Evolutionary conservation across 1,139 yeast genomes (phyloP), one percentile per base, ranked within the genome.

Genomic region (Diutina rugosa): DNA sequence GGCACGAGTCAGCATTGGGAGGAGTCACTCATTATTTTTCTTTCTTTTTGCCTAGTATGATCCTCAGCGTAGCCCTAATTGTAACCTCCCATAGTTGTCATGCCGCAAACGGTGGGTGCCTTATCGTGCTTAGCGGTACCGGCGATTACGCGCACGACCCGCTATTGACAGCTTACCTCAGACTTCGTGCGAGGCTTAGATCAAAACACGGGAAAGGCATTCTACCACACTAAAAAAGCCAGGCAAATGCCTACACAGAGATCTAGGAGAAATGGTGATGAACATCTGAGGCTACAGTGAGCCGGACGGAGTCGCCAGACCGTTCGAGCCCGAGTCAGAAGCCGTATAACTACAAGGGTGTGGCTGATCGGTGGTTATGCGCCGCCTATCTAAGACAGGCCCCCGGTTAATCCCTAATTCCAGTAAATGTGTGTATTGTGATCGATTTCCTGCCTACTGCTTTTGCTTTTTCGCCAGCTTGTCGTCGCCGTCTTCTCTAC

Each of bases 401-500:
- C 4, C 26, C 26, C 26, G 26, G 26, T 21, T 3, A 21, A 21
- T 2, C 26, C 4, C 26, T 21, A 21, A 21, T 21, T 21, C 26
- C 26, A 21, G 26, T 21, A 3, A 21, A 21, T 21, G 26, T 21
- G 26, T 21, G 26, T 21, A 21, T 21, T 21, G 26, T 21, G 26
- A 21, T 21, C 3, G 26, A 21, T 21, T 21, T 4, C 26, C 26
- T 21, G 26, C 26, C 26, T 21, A 12, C 14, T 35, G 41, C 41
- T 35, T 35, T 35, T 35, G 41, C 41, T 35, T 35, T 14, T 35
- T 35, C n/a, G 41, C 41, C n/a, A n/a, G 41, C 14, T 35, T 35
- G 41, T 35, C 70, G 18, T 74, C 74, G 3, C 74, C 74, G 3
- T 69, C 61, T 61, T 80, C 79, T 90, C 90, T 84, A 4, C 48